Conservation (phyloP, 768 basidiomycete species). For the Pilatotrama ljubarskyi region DNA sequence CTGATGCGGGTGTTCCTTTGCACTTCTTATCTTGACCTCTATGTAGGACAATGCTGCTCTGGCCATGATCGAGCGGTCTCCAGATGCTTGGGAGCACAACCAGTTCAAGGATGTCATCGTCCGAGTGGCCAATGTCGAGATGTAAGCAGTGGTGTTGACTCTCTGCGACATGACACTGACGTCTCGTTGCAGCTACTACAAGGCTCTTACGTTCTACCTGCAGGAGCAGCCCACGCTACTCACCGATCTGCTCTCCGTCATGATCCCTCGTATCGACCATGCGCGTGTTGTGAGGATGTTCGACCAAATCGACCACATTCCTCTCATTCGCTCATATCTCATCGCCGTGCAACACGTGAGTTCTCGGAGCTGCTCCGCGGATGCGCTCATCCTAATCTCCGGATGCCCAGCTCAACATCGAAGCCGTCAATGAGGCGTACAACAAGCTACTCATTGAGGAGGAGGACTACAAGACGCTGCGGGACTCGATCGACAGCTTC, state of each 20-base stretch:
- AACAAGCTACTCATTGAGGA: conserved; percentile 98
- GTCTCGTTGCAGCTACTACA: conserved; percentile 67
- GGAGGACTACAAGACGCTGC: conserved; percentile 96
- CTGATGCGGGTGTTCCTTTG: not conserved
- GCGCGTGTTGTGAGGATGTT: conserved; percentile 94
- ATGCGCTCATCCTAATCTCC: not conserved
- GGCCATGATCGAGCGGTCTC: conserved; percentile 97
- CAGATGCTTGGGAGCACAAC: conserved; percentile 99
- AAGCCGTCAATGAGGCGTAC: conserved; percentile 97
- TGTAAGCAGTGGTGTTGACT: conserved; percentile 48
- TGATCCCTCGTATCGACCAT: conserved; percentile 95
- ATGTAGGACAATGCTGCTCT: conserved; percentile 90
- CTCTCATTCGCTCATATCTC: conserved; percentile 93
- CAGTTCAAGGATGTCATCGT: conserved; percentile 99
- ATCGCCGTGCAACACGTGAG: conserved; percentile 93
- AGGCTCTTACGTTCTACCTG: conserved; percentile 90
- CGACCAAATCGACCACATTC: conserved; percentile 92
- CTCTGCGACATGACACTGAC: not conserved
- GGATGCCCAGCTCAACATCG: conserved; percentile 75
- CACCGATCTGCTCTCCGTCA: conserved; percentile 88
- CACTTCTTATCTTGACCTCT: conserved; percentile 6
- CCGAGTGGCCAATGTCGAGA: conserved; percentile 96
- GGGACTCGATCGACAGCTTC: conserved; percentile 97
- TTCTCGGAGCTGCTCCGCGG: conserved; percentile 1
- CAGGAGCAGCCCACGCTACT: conserved; percentile 91